Evolutionary conservation across 371 early-diverging fungal genomes (phyloP).

Genomic region (Sporodiniella umbellata): DNA sequence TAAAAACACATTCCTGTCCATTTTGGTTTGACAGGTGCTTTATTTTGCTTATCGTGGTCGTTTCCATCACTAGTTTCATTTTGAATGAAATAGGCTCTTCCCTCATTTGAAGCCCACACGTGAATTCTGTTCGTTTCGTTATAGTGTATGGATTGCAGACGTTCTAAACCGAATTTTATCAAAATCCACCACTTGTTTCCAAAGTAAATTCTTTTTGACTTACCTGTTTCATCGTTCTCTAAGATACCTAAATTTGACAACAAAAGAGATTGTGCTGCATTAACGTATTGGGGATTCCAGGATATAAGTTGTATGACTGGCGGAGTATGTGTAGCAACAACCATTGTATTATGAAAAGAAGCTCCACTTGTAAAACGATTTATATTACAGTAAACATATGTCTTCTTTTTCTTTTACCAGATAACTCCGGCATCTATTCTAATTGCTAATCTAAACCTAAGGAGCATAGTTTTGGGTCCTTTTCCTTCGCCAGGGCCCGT

Average conservation of each 20-base stretch:
- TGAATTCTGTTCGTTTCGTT: constrained; percentile 39
- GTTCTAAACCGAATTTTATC: constrained; percentile 17
- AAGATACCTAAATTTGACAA: constrained; percentile 23
- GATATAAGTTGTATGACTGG: constrained; percentile 47
- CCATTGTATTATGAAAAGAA: constrained; percentile 39
- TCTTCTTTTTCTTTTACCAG: constrained; percentile 26
- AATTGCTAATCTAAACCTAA: constrained; percentile 45
- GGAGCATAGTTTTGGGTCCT: constrained; percentile 36
- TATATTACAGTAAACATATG: not conserved
- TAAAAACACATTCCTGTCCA: constrained; percentile 47
- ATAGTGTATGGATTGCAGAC: constrained; percentile 18
- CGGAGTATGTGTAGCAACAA: constrained; percentile 42
- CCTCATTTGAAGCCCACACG: constrained; percentile 40
- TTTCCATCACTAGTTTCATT: constrained; percentile 6
- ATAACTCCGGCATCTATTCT: constrained; percentile 47
- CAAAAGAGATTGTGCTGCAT: constrained; percentile 38
- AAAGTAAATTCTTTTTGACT: not conserved
- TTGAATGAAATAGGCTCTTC: constrained; percentile 38
- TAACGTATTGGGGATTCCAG: constrained; percentile 47
- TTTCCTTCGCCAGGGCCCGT: constrained; percentile 51
- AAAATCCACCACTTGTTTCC: too few relatives aligned
- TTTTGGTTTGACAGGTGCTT: constrained; percentile 10
- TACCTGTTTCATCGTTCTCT: constrained; percentile 17
- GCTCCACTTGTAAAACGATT: constrained; percentile 27
- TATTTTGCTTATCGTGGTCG: constrained; percentile 4